A percentile compares a stretch with the other conserved stretches of the same genome.
phyloP scores from a whole-genome alignment of 495 filamentous ascomycete genomes.

The Penicillium arizonense region DNA sequence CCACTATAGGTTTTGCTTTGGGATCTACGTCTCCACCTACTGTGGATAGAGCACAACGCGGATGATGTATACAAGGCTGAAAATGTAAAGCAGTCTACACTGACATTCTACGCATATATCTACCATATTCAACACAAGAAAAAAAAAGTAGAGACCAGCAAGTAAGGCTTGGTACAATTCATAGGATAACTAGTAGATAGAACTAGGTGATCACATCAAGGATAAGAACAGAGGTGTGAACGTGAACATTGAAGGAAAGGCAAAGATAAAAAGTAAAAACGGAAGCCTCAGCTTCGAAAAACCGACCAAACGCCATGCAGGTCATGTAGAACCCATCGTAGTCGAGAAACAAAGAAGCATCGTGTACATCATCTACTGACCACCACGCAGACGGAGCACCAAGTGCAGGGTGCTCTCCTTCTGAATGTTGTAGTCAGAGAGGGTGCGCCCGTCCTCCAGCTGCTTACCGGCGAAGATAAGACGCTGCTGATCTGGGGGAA shows the following conservation, averaged over 20 bases:
- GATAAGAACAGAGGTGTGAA: conserved; percentile 4
- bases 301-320: conserved; percentile 46
- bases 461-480: conserved; percentile 92
- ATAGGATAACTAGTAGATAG: conserved; percentile 13
- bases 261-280: conserved; percentile 30
- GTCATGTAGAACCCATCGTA: conserved; percentile 31
- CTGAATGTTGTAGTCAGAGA: conserved; percentile 93
- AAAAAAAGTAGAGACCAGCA: conserved; percentile 5
- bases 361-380: conserved; percentile 52
- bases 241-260: conserved; percentile 4
- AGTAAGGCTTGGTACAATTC: conserved; percentile 14
- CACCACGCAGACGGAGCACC: conserved; percentile 84
- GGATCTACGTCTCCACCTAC: too few relatives aligned
- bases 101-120: too few relatives aligned
- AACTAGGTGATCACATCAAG: conserved; percentile 5
- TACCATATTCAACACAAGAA: not conserved
- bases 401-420: conserved; percentile 88
- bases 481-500: conserved; percentile 85
- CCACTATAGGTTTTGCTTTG: not conserved
- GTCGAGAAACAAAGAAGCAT: conserved; percentile 17
- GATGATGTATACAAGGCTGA: too few relatives aligned
- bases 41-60: too few relatives aligned
- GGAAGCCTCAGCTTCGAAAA: conserved; percentile 33
- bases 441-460: conserved; percentile 78
- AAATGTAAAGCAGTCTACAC: too few relatives aligned